These are phyloP conservation scores for Grammothele lineata DNA, from an alignment of 768 basidiomycete species.

Conservation along the genomic window DNA sequence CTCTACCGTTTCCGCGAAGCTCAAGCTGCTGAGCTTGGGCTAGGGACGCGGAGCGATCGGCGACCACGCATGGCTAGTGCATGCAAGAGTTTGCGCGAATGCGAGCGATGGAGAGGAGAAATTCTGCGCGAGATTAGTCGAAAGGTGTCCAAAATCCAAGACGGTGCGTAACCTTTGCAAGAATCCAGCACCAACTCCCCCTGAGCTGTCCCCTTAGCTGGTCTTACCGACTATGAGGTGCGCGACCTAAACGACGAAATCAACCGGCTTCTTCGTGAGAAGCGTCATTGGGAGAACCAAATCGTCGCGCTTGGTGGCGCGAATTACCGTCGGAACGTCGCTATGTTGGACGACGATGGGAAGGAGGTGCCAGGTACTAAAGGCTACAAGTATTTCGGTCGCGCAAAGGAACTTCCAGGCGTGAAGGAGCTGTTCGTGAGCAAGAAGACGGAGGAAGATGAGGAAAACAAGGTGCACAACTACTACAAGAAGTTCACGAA, in stretches of 20 bases:
- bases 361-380: conserved; percentile 95
- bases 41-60: conserved; percentile 80
- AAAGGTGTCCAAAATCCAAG: conserved; percentile 98
- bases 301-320: conserved; percentile 95
- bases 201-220: conserved; percentile 45
- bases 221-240: conserved; percentile 91
- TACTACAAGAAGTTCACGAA: conserved; percentile 87
- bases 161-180: conserved; percentile 48
- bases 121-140: conserved; percentile 90
- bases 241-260: conserved; percentile 97
- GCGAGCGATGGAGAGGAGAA: conserved; percentile 95
- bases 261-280: conserved; percentile 92
- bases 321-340: conserved; percentile 90
- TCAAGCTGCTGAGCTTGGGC: conserved; percentile 92
- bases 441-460: conserved; percentile 82
- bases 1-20: conserved; percentile 94
- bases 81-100: conserved; percentile 89
- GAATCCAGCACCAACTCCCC: conserved; percentile 3
- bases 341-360: conserved; percentile 93
- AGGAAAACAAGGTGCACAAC: conserved; percentile 72
- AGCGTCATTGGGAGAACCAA: conserved; percentile 97
- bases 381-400: conserved; percentile 99
- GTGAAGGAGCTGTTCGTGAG: conserved; percentile 92
- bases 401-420: conserved; percentile 93
- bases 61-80: conserved; percentile 88